phyloP scores from a whole-genome alignment of 148 eudicot genomes.

The Talinum fruticosum region DNA sequence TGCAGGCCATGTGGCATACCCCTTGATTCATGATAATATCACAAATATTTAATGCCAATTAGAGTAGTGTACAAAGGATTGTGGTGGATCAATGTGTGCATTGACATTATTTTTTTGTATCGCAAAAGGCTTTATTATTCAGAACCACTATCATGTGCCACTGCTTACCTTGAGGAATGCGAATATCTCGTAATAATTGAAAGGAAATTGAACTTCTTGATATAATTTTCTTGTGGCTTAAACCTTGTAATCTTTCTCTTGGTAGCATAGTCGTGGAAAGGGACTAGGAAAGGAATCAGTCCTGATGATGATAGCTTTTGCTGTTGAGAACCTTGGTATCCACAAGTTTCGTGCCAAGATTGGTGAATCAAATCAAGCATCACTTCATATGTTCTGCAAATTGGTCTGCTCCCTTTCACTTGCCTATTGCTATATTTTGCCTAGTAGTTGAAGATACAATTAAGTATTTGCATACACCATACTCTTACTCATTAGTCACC shows the following conservation, averaged over 20 bases:
- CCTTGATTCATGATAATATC: not conserved
- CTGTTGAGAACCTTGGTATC: conserved; percentile 58
- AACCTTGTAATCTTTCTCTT: conserved; percentile 22
- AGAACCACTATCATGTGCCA: not conserved
- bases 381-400: conserved; percentile 58
- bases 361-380: conserved; percentile 76
- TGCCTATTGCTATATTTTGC: not conserved
- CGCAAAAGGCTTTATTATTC: not conserved
- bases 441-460: not conserved
- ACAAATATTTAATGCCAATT: not conserved
- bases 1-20: not conserved
- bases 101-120: not conserved
- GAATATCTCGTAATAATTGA: not conserved
- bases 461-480: not conserved
- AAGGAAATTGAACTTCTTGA: not conserved
- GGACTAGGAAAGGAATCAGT: conserved; percentile 93
- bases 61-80: not conserved
- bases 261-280: conserved; percentile 86
- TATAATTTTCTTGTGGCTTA: not conserved
- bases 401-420: conserved; percentile 40
- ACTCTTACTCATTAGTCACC: conserved; percentile 14
- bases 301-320: conserved; percentile 81
- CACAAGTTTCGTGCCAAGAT: conserved; percentile 71
- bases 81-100: not conserved
- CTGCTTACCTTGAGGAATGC: not conserved